Conservation (phyloP, 2,329 filamentous ascomycete species). For the Pestalotiopsis sp. region DNA sequence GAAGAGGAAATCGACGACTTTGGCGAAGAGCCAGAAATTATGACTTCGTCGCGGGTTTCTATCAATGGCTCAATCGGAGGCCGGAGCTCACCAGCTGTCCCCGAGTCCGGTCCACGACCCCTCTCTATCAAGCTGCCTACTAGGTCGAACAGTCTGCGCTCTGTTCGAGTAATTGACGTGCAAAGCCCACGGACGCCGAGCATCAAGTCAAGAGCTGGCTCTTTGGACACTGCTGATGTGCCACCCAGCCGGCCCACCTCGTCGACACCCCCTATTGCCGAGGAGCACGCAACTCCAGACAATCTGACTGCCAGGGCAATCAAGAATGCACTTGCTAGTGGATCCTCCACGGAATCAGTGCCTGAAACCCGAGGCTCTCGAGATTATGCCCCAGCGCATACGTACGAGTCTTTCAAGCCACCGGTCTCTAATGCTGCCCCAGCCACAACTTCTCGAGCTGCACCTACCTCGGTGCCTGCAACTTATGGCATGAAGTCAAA, state of each 20-base stretch:
- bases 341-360: neutral
- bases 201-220: slow-evolving; percentile 49
- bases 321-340: slow-evolving; percentile 18
- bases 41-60: slow-evolving; percentile 55
- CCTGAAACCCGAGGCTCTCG: neutral
- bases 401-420: slow-evolving; percentile 15
- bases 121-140: slow-evolving; percentile 39
- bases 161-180: slow-evolving; percentile 62
- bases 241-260: slow-evolving; percentile 29
- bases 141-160: slow-evolving; percentile 54
- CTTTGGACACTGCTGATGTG: slow-evolving; percentile 47
- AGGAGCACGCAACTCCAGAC: slow-evolving; percentile 34
- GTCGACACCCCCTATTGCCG: slow-evolving; percentile 43
- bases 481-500: slow-evolving; percentile 21
- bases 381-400: neutral
- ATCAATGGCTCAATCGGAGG: slow-evolving; percentile 57
- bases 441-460: neutral
- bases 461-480: slow-evolving; percentile 2
- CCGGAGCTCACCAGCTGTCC: slow-evolving; percentile 50
- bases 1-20: slow-evolving; percentile 53
- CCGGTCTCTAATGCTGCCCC: slow-evolving; percentile 14
- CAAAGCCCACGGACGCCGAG: slow-evolving; percentile 52
- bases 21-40: slow-evolving; percentile 60
- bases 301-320: slow-evolving; percentile 13
- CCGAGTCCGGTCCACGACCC: slow-evolving; percentile 44